Base-by-base conservation (phyloP, 257 asterid genomes). In the Salvia rosmarinus region DNA sequence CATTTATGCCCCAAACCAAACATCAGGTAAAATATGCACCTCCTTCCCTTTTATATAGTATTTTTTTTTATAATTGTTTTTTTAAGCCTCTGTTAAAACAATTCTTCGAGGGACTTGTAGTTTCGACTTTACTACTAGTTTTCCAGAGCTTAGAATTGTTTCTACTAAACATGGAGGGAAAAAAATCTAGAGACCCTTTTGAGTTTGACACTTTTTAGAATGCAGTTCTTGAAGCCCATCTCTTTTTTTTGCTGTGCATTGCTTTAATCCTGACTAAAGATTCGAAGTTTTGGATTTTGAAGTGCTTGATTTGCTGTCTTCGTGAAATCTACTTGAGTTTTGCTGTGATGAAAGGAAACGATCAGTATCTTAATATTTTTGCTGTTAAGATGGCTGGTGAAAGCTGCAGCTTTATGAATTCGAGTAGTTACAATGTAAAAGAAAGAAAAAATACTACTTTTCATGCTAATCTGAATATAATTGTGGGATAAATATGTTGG, bases 1-100 rank as follows among this genome's bases (percentile, higher is more conserved):
- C 71, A 35, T 63, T 17, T 79, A 70, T 40, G 16, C 80, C 34
- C 80, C 65, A 25, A 79, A 51, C 83, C 83, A 79, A 79, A 79
- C 80, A 79, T 9, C 80, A 51, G 83, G 81, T 79, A 52, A 51
- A 17, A 9, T 2, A 16, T n/a, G 9, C n/a, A n/a, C 52, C 43
- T 35, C 19, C 43, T 3, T 58, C 23, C 32, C 2, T 20, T 51
- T 19, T 9, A n/a, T 49, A 4, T 28, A 25, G 6, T 17, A 13
- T 19, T 39, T 32, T 9, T 72, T 16, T 58, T 35, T 25, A 28
- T n/a, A n/a, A n/a, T n/a, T n/a, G n/a, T n/a, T n/a, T n/a, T n/a
- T n/a, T n/a, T n/a, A 52, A 23, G 34, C 54, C 75, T 30, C 72
- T 58, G 56, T 65, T 51, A 70, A 42, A 16, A 34, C 21, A n/a